Conservation (phyloP, 139 green algal species). For the Chlorella sp. region DNA sequence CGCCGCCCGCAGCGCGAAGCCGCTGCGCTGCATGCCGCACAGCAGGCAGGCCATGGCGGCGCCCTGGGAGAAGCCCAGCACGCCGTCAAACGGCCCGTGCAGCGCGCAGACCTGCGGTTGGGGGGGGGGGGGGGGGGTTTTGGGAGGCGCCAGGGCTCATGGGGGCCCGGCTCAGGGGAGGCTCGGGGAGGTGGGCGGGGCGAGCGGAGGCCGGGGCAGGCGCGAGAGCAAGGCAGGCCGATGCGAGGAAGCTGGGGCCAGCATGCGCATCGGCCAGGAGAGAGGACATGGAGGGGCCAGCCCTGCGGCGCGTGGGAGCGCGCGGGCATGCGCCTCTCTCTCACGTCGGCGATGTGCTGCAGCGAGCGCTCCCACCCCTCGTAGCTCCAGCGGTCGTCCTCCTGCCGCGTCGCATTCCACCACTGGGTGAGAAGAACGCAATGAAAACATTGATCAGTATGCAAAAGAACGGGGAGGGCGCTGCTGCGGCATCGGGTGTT, state of each 20-base stretch:
- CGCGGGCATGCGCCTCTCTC: too few species aligned
- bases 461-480: neutral
- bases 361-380: slow-evolving; percentile 45
- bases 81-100: slow-evolving; percentile 60
- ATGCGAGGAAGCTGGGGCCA: too few species aligned
- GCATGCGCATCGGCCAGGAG: too few species aligned
- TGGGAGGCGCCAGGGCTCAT: too few species aligned
- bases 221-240: too few species aligned
- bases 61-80: slow-evolving; percentile 62
- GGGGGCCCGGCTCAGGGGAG: too few species aligned
- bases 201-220: too few species aligned
- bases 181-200: too few species aligned
- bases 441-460: too few species aligned
- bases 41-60: slow-evolving; percentile 33
- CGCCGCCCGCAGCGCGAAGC: slow-evolving; percentile 17
- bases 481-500: neutral
- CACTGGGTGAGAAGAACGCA: slow-evolving; percentile 13
- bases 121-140: too few species aligned
- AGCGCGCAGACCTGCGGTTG: slow-evolving; percentile 11
- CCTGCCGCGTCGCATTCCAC: slow-evolving; percentile 46
- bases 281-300: too few species aligned
- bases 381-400: slow-evolving; percentile 34
- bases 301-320: too few species aligned
- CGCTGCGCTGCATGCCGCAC: slow-evolving; percentile 39
- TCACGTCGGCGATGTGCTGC: slow-evolving; percentile 22